Evolutionary conservation across 1,284 basidiomycete species (phyloP).

Genomic region (Ceratobasidium sp.): DNA sequence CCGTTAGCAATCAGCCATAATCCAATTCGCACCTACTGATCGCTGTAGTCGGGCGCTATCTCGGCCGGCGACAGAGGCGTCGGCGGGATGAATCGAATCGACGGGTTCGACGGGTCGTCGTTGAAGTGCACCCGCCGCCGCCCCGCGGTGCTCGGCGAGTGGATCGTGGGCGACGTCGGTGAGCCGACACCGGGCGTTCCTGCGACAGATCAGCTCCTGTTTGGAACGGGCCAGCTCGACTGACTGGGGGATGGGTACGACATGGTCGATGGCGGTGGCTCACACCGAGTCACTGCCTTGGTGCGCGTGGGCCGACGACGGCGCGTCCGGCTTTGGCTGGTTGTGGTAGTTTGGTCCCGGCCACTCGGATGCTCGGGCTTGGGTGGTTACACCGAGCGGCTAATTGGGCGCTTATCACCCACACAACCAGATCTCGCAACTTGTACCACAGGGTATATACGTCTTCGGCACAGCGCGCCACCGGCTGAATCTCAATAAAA

Average conservation of each 20-base stretch:
- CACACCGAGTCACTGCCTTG: conserved; percentile 3
- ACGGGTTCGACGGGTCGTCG: conserved; percentile 16
- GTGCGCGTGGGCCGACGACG: not conserved
- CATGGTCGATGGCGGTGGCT: not conserved
- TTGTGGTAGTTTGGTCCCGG: conserved; percentile 21
- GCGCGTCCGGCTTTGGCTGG: not conserved
- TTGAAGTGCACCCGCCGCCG: conserved; percentile 25
- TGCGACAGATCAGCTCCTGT: not conserved
- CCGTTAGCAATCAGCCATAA: conserved; percentile 22
- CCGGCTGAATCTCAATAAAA: too few species aligned
- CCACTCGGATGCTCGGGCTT: not conserved
- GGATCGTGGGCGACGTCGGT: conserved; percentile 20
- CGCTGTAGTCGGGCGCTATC: conserved; percentile 4
- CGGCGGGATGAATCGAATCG: conserved; percentile 30
- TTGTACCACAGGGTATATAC: too few species aligned
- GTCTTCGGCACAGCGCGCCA: too few species aligned
- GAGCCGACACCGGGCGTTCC: conserved; percentile 14
- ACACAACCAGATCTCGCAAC: too few species aligned
- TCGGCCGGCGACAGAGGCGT: conserved; percentile 16
- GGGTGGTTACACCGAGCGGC: conserved; percentile 3
- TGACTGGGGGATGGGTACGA: conserved; percentile 30
- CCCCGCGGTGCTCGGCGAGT: conserved; percentile 22
- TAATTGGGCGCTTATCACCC: not conserved
- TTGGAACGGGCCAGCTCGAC: not conserved
- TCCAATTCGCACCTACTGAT: conserved; percentile 28